Conservation (phyloP, 805 yeast species). For the Yarrowia bubula region DNA sequence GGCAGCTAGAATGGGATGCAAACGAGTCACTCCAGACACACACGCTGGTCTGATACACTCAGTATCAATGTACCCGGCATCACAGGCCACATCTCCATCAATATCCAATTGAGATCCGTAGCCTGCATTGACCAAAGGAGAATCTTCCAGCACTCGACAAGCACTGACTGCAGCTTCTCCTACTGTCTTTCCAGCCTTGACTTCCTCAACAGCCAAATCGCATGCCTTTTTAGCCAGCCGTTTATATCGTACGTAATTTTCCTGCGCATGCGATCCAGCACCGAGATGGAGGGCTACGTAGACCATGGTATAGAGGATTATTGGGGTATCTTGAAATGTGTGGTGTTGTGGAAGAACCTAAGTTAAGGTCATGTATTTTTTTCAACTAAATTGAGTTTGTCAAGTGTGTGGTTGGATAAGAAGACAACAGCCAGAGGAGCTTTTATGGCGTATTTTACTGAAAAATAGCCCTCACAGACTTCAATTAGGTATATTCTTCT, state of each 20-base stretch:
- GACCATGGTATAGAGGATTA: not conserved
- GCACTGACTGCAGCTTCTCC: slow-evolving; percentile 33
- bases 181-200: slow-evolving; percentile 30
- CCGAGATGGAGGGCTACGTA: slow-evolving; percentile 15
- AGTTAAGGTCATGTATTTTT: not conserved
- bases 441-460: too few relatives aligned
- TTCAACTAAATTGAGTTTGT: too few relatives aligned
- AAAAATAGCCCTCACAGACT: too few relatives aligned
- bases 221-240: slow-evolving; percentile 29
- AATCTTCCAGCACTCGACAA: slow-evolving; percentile 40
- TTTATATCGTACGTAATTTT: slow-evolving; percentile 4
- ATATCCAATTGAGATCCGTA: slow-evolving; percentile 42
- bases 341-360: not conserved
- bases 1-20: slow-evolving; percentile 38
- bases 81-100: slow-evolving; percentile 42
- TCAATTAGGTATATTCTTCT: too few relatives aligned
- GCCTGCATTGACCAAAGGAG: slow-evolving; percentile 43
- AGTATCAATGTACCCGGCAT: slow-evolving; percentile 38
- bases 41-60: slow-evolving; percentile 37
- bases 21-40: slow-evolving; percentile 36
- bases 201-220: slow-evolving; percentile 31
- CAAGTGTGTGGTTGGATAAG: too few relatives aligned
- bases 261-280: not conserved
- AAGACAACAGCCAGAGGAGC: too few relatives aligned
- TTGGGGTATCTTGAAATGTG: too few relatives aligned